These are phyloP conservation scores for Rhizopogon sp. DNA, from an alignment of 768 basidiomycete genomes.

Conservation along the genomic window DNA sequence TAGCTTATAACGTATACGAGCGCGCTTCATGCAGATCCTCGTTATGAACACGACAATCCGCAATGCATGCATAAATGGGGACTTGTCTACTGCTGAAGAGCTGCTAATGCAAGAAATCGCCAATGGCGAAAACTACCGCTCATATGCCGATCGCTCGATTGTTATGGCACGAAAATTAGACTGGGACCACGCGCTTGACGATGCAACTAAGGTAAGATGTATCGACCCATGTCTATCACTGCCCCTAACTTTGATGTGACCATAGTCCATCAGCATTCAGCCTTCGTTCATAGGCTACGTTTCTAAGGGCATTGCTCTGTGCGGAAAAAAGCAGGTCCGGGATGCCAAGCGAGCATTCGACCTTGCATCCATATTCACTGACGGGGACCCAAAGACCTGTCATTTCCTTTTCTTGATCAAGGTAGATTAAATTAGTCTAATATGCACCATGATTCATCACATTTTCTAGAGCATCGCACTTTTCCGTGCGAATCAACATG, in stretches of 20 bases:
- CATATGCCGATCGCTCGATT: not conserved
- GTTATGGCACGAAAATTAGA: too few relatives aligned
- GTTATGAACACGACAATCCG: too few relatives aligned
- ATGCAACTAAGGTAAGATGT: not conserved
- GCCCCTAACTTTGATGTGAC: too few relatives aligned
- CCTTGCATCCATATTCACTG: not conserved
- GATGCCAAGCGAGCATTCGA: not conserved
- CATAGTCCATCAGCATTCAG: not conserved
- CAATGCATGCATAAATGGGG: too few relatives aligned
- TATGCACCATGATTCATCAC: not conserved
- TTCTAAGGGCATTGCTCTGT: not conserved
- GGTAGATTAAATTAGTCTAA: not conserved
- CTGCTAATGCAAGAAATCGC: not conserved
- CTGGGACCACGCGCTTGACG: not conserved
- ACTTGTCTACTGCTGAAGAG: too few relatives aligned
- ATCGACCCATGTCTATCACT: not conserved
- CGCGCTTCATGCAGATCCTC: not conserved
- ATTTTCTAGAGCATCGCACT: not conserved
- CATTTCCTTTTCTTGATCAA: not conserved
- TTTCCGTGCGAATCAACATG: not conserved
- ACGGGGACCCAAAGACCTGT: not conserved
- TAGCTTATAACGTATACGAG: not conserved
- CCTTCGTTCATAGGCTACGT: not conserved
- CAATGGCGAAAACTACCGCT: not conserved
- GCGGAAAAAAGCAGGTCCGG: not conserved